phyloP scores from a whole-genome alignment of 257 asterid species.

The Euphrasia confusa region DNA sequence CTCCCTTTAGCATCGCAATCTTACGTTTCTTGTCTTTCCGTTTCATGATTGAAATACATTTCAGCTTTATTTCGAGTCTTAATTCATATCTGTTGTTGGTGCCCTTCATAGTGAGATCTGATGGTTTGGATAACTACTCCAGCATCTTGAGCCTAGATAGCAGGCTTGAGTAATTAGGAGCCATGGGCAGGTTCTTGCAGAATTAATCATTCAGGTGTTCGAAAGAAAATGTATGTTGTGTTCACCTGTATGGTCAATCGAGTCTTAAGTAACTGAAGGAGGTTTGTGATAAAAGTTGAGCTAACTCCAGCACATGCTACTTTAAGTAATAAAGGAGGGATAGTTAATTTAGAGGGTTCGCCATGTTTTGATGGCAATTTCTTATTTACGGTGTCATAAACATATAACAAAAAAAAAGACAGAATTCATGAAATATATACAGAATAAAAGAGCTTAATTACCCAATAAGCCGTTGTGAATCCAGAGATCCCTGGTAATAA shows the following conservation, averaged over 20 bases:
- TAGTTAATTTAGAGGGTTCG: too few species aligned
- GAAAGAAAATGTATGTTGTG: not conserved
- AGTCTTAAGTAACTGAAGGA: too few species aligned
- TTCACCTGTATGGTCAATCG: too few species aligned
- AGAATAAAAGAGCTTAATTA: not conserved
- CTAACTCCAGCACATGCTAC: too few species aligned
- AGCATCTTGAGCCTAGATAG: conserved; percentile 49
- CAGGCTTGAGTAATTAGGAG: conserved; percentile 63
- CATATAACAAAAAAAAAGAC: too few species aligned
- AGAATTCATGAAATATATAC: too few species aligned
- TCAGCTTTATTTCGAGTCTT: conserved; percentile 50
- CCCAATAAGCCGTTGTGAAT: conserved; percentile 95
- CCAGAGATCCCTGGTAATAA: conserved; percentile 88
- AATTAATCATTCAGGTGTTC: conserved; percentile 56
- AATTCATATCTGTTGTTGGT: conserved; percentile 32
- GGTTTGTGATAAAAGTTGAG: too few species aligned
- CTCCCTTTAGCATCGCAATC: conserved; percentile 50
- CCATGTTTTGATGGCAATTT: too few species aligned
- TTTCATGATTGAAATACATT: conserved; percentile 40
- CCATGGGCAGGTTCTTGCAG: conserved; percentile 42
- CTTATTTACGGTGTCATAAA: too few species aligned
- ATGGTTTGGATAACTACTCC: conserved; percentile 46
- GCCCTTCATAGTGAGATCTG: conserved; percentile 31
- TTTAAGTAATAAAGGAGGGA: too few species aligned
- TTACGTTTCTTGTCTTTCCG: conserved; percentile 52